These are phyloP conservation scores for Saccharomycopsis sp. DNA, from an alignment of 805 yeast genomes.

Conservation along the genomic window DNA sequence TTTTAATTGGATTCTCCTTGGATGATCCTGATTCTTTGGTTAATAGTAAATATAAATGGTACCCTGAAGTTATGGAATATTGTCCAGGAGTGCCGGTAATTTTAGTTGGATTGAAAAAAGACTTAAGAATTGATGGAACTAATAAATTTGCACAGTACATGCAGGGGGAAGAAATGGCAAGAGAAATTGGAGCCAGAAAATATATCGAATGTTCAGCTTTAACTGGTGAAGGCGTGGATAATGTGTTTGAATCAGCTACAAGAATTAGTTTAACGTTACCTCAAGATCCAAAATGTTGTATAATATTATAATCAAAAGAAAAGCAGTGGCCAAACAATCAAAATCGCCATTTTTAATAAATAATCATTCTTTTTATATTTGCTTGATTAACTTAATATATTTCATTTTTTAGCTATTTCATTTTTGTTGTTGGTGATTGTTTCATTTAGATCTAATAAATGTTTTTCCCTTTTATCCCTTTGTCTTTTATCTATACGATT, in stretches of 20 bases:
- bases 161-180: slow-evolving; percentile 66
- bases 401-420: too few species aligned
- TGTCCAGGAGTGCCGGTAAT: slow-evolving; percentile 77
- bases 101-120: slow-evolving; percentile 80
- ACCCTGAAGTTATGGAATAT: slow-evolving; percentile 69
- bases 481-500: too few species aligned
- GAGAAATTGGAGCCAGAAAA: slow-evolving; percentile 71
- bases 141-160: slow-evolving; percentile 42
- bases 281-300: slow-evolving; percentile 10
- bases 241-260: slow-evolving; percentile 86
- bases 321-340: neutral
- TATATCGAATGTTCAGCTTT: slow-evolving; percentile 87
- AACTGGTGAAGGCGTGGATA: slow-evolving; percentile 93
- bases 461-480: too few species aligned
- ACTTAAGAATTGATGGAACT: slow-evolving; percentile 46
- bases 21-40: slow-evolving; percentile 79
- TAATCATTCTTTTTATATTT: too few species aligned
- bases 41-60: slow-evolving; percentile 83
- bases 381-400: too few species aligned
- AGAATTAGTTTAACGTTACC: slow-evolving; percentile 30
- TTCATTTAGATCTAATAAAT: too few species aligned
- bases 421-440: too few species aligned
- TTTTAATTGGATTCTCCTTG: slow-evolving; percentile 78
- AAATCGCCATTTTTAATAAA: too few species aligned
- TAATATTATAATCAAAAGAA: slow-evolving; percentile 1